Evolutionary conservation across 2,329 filamentous ascomycete species (phyloP).

Genomic region (Albifimbria verrucaria): DNA sequence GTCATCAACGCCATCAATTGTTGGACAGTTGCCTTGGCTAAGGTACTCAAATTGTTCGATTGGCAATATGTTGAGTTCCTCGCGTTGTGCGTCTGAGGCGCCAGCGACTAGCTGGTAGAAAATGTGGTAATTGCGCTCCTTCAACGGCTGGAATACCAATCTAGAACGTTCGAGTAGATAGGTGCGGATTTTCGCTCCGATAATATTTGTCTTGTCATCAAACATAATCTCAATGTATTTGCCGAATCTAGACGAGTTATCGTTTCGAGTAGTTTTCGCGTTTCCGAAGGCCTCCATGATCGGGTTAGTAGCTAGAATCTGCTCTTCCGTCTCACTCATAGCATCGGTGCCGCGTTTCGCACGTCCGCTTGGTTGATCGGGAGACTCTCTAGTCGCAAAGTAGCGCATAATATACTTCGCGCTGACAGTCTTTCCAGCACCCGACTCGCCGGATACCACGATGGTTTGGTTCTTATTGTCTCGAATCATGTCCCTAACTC

Average conservation of each 20-base stretch:
- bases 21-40: slow-evolving; percentile 88
- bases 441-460: slow-evolving; percentile 98
- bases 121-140: slow-evolving; percentile 98
- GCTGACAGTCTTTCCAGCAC: slow-evolving; percentile 97
- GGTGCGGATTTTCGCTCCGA: slow-evolving; percentile 94
- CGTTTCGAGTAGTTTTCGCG: slow-evolving; percentile 98
- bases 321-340: slow-evolving; percentile 98
- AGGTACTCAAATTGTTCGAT: slow-evolving; percentile 94
- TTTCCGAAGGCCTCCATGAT: slow-evolving; percentile 99
- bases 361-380: slow-evolving; percentile 77
- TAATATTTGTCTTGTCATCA: slow-evolving; percentile 90
- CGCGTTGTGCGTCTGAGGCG: slow-evolving; percentile 76
- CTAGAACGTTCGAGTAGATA: slow-evolving; percentile 94
- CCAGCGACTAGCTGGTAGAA: slow-evolving; percentile 97
- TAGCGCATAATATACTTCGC: slow-evolving; percentile 99
- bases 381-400: slow-evolving; percentile 94
- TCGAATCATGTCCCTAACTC: slow-evolving; percentile 86
- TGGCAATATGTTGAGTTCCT: slow-evolving; percentile 74
- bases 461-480: slow-evolving; percentile 97
- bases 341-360: slow-evolving; percentile 70
- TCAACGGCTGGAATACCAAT: slow-evolving; percentile 93
- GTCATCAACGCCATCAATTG: slow-evolving; percentile 93
- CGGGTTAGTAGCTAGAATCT: slow-evolving; percentile 95
- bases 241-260: slow-evolving; percentile 97
- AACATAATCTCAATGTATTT: slow-evolving; percentile 99